Conservation (phyloP, 805 yeast species). For the Myxozyma mucilagina region DNA sequence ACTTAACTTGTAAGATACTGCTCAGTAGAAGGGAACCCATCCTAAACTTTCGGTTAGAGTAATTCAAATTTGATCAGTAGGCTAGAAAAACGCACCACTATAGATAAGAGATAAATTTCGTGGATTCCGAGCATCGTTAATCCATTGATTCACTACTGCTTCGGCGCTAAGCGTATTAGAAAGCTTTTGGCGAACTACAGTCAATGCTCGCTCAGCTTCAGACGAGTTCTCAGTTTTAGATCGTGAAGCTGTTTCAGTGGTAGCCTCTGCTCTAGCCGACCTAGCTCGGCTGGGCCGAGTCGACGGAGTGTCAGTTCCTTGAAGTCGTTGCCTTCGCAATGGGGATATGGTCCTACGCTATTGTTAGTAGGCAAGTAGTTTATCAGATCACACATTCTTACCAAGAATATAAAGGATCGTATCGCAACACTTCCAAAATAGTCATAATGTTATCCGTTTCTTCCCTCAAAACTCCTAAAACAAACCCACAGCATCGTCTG, state of each 20-base stretch:
- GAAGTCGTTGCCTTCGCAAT: conserved; percentile 38
- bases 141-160: conserved; percentile 78
- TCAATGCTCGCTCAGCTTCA: conserved; percentile 80
- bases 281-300: neutral
- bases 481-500: conserved; percentile 68
- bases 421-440: conserved; percentile 78
- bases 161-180: conserved; percentile 74
- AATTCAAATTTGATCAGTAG: neutral
- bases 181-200: conserved; percentile 69
- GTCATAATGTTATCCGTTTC: conserved; percentile 72
- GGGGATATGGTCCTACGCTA: conserved; percentile 62
- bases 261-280: neutral
- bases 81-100: conserved; percentile 61
- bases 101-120: conserved; percentile 71
- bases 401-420: conserved; percentile 96
- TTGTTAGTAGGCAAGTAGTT: neutral
- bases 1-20: neutral
- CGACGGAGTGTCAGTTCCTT: conserved; percentile 3
- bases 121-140: conserved; percentile 70
- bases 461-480: conserved; percentile 62
- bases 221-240: conserved; percentile 35
- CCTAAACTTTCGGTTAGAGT: conserved; percentile 27
- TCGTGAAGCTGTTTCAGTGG: neutral
- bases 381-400: conserved; percentile 12
- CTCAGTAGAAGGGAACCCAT: conserved; percentile 42